Evolutionary conservation across 2,329 filamentous ascomycete species (phyloP), one percentile per base, ranked within the genome.

Genomic region (Cercospora sp.): DNA sequence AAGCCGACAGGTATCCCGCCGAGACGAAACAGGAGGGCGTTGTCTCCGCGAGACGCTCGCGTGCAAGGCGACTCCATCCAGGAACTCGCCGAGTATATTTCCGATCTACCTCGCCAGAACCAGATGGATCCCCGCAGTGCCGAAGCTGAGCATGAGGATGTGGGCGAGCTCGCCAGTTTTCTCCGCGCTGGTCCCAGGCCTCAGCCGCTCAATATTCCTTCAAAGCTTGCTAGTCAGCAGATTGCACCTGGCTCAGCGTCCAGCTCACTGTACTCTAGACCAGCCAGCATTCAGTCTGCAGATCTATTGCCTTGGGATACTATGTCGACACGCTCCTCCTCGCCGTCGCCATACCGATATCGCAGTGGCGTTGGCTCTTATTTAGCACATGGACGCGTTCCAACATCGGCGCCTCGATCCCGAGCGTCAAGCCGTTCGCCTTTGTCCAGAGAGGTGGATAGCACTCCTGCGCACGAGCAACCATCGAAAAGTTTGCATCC

Each of bases 21-120:
- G 10, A 64, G 58, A 21, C 28, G 32, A 21, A 58, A 30, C 13
- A 21, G n/a, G 21, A 64, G 40, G 49, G 18, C 34, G 2, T 60
- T 68, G 24, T 63, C 40, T 26, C 66, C 70, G 37, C 68, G 70
- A 28, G 68, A 72, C 13, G 66, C 70, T n/a, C 65, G 68, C 57
- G 63, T 69, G 5, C 65, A 67, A 45, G 68, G 61, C 26, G 67
- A 66, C 18, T 67, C 68, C 8, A 59, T 66, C 5, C 57, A 66
- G 5, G 66, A 67, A n/a, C 60, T 72, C 6, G 67, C 70, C 3
- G 60, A 60, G 16, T 72, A 62, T 30, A 70, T 72, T 24, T 55
- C 66, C 57, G 59, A 60, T 34, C 65, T 72, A 3, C 70, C 70
- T 10, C 45, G 63, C 16, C 66, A 57, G 18, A 34, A 64, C 45